Percentiles rank a stretch among this genome's conserved stretches.
These are phyloP conservation scores for Leptomonas pyrrhocoris DNA, from an alignment of 208 protist species.

Conservation along the genomic window DNA sequence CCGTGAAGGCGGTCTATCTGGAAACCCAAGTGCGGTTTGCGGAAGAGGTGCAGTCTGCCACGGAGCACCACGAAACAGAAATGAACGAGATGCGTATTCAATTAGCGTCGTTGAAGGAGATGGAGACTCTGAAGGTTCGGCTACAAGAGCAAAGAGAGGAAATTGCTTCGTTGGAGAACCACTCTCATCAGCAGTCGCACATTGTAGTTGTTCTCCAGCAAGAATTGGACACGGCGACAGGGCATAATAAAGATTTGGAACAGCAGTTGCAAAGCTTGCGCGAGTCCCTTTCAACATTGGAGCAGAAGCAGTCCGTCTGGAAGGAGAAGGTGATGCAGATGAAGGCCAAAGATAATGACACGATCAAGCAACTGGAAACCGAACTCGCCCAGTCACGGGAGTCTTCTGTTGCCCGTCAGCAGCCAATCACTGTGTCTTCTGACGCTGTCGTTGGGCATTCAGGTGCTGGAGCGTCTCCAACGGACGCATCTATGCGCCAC, in stretches of 20 bases:
- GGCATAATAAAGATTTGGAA: slow-evolving; percentile 16
- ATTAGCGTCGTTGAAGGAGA: slow-evolving; percentile 15
- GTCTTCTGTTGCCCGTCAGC: neutral
- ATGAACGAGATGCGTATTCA: slow-evolving; percentile 13
- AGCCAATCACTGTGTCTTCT: neutral
- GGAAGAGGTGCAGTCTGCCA: slow-evolving; percentile 38
- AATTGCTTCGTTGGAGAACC: slow-evolving; percentile 36
- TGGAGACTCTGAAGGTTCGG: slow-evolving; percentile 15
- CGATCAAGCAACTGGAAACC: slow-evolving; percentile 37
- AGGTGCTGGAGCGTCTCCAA: neutral
- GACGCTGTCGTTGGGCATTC: neutral
- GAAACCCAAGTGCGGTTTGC: slow-evolving; percentile 36
- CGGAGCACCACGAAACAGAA: slow-evolving; percentile 23
- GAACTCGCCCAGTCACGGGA: slow-evolving; percentile 24
- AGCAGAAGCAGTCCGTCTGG: slow-evolving; percentile 44
- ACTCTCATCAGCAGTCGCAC: slow-evolving; percentile 31
- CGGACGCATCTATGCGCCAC: neutral
- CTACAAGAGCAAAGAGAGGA: slow-evolving; percentile 14
- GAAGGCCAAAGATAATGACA: slow-evolving; percentile 49
- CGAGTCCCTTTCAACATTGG: slow-evolving; percentile 13
- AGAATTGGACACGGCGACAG: slow-evolving; percentile 22
- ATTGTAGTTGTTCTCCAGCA: slow-evolving; percentile 22
- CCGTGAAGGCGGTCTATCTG: slow-evolving; percentile 33
- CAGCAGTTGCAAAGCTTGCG: slow-evolving; percentile 18
- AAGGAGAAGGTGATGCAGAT: slow-evolving; percentile 59